These are phyloP conservation scores for Blastosporella zonata DNA, from an alignment of 1,284 basidiomycete genomes.

Conservation along the genomic window DNA sequence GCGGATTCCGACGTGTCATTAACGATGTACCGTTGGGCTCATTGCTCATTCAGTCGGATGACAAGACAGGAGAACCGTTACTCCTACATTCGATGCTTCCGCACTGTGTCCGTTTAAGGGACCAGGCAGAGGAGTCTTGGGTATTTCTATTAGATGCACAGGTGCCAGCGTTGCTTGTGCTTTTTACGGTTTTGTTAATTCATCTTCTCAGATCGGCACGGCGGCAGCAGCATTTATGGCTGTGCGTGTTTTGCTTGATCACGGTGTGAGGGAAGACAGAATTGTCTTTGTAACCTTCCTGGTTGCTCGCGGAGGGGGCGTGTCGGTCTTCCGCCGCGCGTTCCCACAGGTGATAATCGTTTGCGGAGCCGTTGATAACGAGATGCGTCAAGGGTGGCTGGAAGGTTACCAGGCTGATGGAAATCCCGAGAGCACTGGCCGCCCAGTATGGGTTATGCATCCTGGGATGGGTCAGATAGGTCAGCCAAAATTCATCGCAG, in stretches of 20 bases:
- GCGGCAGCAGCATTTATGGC: constrained; percentile 96
- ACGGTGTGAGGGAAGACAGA: constrained; percentile 83
- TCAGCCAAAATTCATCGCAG: constrained; percentile 26
- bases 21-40: constrained; percentile 87
- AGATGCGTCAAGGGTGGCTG: constrained; percentile 70
- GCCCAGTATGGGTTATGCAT: constrained; percentile 73
- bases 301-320: constrained; percentile 78
- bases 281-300: constrained; percentile 89
- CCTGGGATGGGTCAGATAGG: constrained; percentile 85
- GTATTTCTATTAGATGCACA: constrained; percentile 94
- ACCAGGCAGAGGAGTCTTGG: constrained; percentile 67
- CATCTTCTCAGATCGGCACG: constrained; percentile 74
- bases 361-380: constrained; percentile 78
- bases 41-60: constrained; percentile 88
- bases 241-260: constrained; percentile 91
- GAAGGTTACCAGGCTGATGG: constrained; percentile 44
- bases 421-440: constrained; percentile 44
- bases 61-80: constrained; percentile 82
- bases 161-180: constrained; percentile 33
- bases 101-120: constrained; percentile 59
- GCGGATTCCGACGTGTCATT: constrained; percentile 86
- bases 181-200: constrained; percentile 1
- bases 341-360: constrained; percentile 84
- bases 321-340: constrained; percentile 74
- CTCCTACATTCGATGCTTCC: constrained; percentile 85